Percentiles rank a stretch among this genome's conserved stretches.
These are phyloP conservation scores for Pythium rishiriense DNA, from an alignment of 352 stramenopile genomes.

Conservation along the genomic window DNA sequence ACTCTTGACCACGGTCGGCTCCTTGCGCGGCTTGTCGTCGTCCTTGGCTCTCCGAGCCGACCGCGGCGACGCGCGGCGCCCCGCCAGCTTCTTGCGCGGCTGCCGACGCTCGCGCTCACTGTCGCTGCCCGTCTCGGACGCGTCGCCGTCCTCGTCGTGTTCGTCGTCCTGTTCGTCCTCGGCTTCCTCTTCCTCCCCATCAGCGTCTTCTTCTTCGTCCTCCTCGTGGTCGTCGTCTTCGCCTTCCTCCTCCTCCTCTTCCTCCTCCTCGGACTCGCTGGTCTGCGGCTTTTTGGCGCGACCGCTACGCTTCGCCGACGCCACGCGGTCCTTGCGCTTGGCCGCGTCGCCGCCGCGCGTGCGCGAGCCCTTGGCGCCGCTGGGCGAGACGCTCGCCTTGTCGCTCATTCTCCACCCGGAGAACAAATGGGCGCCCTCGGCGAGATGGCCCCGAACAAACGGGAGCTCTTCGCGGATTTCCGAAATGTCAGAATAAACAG, in stretches of 20 bases:
- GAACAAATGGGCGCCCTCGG: too few species aligned
- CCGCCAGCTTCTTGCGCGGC: slow-evolving; percentile 4
- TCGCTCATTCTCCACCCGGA: slow-evolving; percentile 8
- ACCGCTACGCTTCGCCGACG: slow-evolving; percentile 9
- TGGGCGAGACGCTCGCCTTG: slow-evolving; percentile 29
- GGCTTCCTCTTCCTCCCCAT: slow-evolving; percentile 8
- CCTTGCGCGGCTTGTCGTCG: slow-evolving; percentile 19
- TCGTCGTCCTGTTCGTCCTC: slow-evolving; percentile 18
- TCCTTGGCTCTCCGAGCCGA: slow-evolving; percentile 9
- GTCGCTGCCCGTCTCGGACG: slow-evolving; percentile 22
- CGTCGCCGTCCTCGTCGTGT: slow-evolving; percentile 9
- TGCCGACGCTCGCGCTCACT: slow-evolving; percentile 7
- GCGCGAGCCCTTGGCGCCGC: slow-evolving; percentile 29
- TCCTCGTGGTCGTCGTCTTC: slow-evolving; percentile 11
- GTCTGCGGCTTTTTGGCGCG: slow-evolving; percentile 12
- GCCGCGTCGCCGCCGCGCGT: slow-evolving; percentile 24
- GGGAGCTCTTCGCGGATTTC: slow-evolving; percentile 15
- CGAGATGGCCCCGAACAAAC: too few species aligned
- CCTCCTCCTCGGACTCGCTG: slow-evolving; percentile 25
- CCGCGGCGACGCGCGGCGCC: slow-evolving; percentile 9
- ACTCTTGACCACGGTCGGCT: neutral
- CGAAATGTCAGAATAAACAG: neutral
- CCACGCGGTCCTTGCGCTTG: slow-evolving; percentile 15
- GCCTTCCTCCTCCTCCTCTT: slow-evolving; percentile 9
- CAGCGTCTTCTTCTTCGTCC: slow-evolving; percentile 19